Percentiles rank a stretch among this genome's conserved stretches.
Evolutionary conservation across 176 grass and related monocot species (phyloP).

Genomic region (Lolium perenne): DNA sequence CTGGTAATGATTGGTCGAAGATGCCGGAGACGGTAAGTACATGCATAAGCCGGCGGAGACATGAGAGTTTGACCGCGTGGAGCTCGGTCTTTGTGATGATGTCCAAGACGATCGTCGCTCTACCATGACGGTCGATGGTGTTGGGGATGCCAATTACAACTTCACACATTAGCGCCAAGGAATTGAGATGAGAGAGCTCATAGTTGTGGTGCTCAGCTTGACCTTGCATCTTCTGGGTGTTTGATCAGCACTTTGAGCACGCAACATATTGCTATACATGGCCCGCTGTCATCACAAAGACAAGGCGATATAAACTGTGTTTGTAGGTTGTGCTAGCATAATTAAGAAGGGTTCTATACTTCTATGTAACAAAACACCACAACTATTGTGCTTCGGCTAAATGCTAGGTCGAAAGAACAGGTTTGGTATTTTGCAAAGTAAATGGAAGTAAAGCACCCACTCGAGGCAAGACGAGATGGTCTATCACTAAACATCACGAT

Average conservation of each 20-base stretch:
- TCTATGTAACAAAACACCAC: too few species aligned
- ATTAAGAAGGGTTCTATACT: too few species aligned
- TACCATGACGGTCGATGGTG: too few species aligned
- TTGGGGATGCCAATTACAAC: too few species aligned
- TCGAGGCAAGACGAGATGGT: too few species aligned
- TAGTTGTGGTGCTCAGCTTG: neutral
- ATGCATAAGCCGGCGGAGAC: neutral
- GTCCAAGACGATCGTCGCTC: neutral
- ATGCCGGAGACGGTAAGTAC: neutral
- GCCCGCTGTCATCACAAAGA: neutral
- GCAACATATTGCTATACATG: neutral
- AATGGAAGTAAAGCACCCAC: too few species aligned
- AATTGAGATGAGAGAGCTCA: too few species aligned
- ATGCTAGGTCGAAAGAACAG: too few species aligned
- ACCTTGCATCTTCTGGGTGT: neutral
- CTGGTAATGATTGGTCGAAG: neutral
- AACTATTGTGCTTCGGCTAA: too few species aligned
- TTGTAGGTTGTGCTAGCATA: neutral
- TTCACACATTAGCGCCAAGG: too few species aligned
- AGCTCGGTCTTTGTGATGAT: neutral
- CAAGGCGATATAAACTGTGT: neutral
- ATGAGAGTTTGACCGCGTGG: neutral
- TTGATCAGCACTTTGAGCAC: neutral
- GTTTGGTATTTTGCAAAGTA: too few species aligned
- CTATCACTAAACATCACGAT: too few species aligned